Evolutionary conservation across 2,329 filamentous ascomycete species (phyloP).

Genomic region (Biscogniauxia marginata): DNA sequence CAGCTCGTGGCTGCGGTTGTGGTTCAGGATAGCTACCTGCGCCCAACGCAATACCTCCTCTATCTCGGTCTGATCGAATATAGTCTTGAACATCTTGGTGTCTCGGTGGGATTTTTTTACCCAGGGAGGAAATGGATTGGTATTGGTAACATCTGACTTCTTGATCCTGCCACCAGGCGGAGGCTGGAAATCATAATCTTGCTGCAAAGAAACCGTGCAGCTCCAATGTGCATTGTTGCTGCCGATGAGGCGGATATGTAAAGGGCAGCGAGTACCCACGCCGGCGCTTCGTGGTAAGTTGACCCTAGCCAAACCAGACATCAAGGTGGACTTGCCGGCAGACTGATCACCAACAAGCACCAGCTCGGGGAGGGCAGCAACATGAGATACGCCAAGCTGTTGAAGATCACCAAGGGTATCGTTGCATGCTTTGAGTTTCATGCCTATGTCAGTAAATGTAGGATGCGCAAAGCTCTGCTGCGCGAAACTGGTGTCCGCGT

Average conservation of each 20-base stretch:
- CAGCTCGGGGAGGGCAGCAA: slow-evolving; percentile 72
- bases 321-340: slow-evolving; percentile 70
- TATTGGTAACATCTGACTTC: slow-evolving; percentile 46
- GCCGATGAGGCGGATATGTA: slow-evolving; percentile 71
- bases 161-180: slow-evolving; percentile 38
- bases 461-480: slow-evolving; percentile 35
- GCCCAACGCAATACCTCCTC: slow-evolving; percentile 70
- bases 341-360: slow-evolving; percentile 84
- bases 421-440: slow-evolving; percentile 63
- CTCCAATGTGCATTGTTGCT: slow-evolving; percentile 59
- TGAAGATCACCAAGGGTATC: slow-evolving; percentile 67
- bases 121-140: slow-evolving; percentile 67
- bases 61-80: slow-evolving; percentile 61
- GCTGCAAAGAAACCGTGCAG: slow-evolving; percentile 65
- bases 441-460: slow-evolving; percentile 55
- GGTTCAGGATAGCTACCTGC: slow-evolving; percentile 75
- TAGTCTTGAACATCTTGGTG: slow-evolving; percentile 60
- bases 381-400: slow-evolving; percentile 69
- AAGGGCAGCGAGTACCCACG: slow-evolving; percentile 72
- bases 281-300: slow-evolving; percentile 52
- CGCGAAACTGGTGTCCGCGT: slow-evolving; percentile 26
- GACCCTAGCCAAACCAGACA: slow-evolving; percentile 54
- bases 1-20: slow-evolving; percentile 48
- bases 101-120: slow-evolving; percentile 42
- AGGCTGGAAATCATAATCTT: slow-evolving; percentile 59